Evolutionary conservation across 306 rosid species (phyloP), one percentile per base, ranked within the genome.

Genomic region (Citrullus colocynthis): DNA sequence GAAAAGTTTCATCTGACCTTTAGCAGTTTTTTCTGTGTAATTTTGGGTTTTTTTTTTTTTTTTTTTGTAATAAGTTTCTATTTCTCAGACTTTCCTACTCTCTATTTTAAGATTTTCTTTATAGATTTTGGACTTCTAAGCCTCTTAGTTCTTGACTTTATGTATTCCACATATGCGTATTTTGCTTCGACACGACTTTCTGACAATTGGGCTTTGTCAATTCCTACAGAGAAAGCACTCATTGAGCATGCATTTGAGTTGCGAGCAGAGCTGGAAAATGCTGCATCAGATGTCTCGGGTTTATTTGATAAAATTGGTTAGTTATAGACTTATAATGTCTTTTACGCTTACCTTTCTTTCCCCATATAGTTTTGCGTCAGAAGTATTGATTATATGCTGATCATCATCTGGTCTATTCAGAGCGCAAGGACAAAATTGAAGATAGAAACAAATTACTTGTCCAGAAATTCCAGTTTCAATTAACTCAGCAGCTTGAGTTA

Each of bases 381-480:
- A 72, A 49, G 57, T 64, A 64, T 63, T 66, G 34, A 75, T 77
- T 70, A 61, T 70, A 61, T 78, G 59, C 17, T 55, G 73, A 36
- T 78, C 30, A 71, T 83, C 24, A 52, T 62, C 28, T 39, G 78
- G 39, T 64, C 75, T 48, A 54, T 65, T 56, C 82, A 96, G 99
- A 93, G 84, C 89, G 97, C 51, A 92, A 96, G 87, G 97, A 92
- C 85, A 90, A 88, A 86, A 91, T 92, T 82, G 97, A 93, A 88
- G 91, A 88, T 82, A 90, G 90, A 79, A 93, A 96, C 62, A 84
- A 87, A 80, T 78, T 79, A 81, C 96, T 92, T 76, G 93, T 89
- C 66, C 93, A 91, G 79, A 83, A 91, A 74, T 93, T 88, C 69
- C 96, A 86, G 84, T 89, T 89, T 78, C 90, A 96, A 78, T 84